Base-by-base conservation (phyloP, 2,329 filamentous ascomycete genomes). In the Botrytis squamosa region DNA sequence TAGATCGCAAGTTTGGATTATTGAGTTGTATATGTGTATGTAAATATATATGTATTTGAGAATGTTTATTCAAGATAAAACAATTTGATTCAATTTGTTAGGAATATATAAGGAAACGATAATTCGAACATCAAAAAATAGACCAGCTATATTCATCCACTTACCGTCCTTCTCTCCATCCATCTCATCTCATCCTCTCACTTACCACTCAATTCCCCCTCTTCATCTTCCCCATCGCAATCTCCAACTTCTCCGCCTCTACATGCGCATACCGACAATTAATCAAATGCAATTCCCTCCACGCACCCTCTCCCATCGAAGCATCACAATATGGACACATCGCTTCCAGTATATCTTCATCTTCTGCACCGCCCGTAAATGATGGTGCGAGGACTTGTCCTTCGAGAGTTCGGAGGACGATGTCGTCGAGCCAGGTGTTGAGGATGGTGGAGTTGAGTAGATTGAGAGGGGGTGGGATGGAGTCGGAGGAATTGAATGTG, bases 181-280 rank as follows among this genome's bases (percentile, higher is more conserved):
- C 33, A 25, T 25, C 20, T 12, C 46, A 49, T 25, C 20, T 22
- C 46, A 49, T 9, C 3, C 38, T 20, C 9, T 46, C 42, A 44
- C 42, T 18, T 7, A 18, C 16, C 42, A 22, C n/a, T 22, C 36
- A 44, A 4, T 12, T 14, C 29, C 44, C 20, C 14, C 4, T 64
- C 44, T 20, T 7, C 71, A 25, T 40, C n/a, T 14, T 16, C 7
- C 3, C 38, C n/a, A 4, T 72, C 14, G 8, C 36, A 2, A 4
- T 44, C 38, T 66, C n/a, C 38, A 63, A 63, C 33, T 12, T 70
- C 40, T 63, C 44, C 0, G 40, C 42, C 36, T 75, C 74, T 0
- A 57, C n/a, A 8, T 64, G 63, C 2, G 74, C 74, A 64, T 66
- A 73, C n/a, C 64, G n/a, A 36, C 71, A 75, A 14, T 71, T 36